These are phyloP conservation scores for Fusarium sp. DNA, from an alignment of 2,329 filamentous ascomycete genomes.

Conservation along the genomic window DNA sequence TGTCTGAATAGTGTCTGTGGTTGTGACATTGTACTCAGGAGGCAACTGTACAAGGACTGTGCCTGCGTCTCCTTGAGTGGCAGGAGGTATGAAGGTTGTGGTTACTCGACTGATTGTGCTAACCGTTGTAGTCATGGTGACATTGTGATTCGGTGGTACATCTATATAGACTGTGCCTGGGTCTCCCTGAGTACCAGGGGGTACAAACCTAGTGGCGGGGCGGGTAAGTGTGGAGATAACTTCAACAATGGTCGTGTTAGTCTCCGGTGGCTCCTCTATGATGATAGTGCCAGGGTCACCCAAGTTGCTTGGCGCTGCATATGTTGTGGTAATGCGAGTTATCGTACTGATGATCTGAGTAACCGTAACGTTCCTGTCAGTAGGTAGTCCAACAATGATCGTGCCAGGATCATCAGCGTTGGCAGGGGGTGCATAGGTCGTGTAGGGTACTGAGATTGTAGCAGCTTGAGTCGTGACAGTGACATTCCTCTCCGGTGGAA, in stretches of 20 bases:
- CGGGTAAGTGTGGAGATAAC: slow-evolving; percentile 12
- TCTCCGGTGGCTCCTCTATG: slow-evolving; percentile 16
- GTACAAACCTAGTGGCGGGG: slow-evolving; percentile 9
- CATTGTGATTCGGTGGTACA: slow-evolving; percentile 20
- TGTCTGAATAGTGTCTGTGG: slow-evolving; percentile 10
- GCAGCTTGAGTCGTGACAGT: slow-evolving; percentile 2
- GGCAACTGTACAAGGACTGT: slow-evolving; percentile 22
- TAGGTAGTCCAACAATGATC: slow-evolving; percentile 16
- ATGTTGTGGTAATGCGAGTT: slow-evolving; percentile 2
- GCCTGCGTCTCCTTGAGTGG: slow-evolving; percentile 23
- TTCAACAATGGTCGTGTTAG: slow-evolving; percentile 24
- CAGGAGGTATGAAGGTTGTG: slow-evolving; percentile 19
- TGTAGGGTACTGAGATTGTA: slow-evolving; percentile 9
- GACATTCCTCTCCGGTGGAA: slow-evolving; percentile 21
- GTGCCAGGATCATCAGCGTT: slow-evolving; percentile 20
- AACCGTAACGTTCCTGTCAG: slow-evolving; percentile 20
- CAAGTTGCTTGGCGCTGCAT: slow-evolving; percentile 7
- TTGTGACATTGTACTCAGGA: slow-evolving; percentile 23
- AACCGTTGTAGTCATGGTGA: slow-evolving; percentile 18
- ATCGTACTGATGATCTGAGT: slow-evolving; percentile 7
- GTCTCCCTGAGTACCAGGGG: slow-evolving; percentile 14
- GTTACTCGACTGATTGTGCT: slow-evolving; percentile 22
- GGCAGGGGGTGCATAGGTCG: slow-evolving; percentile 15
- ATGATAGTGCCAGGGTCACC: slow-evolving; percentile 29
- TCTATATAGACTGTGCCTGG: slow-evolving; percentile 25